Evolutionary conservation across 441 rosid species (phyloP), one percentile per base, ranked within the genome.

Genomic region (Syzygium malaccense): DNA sequence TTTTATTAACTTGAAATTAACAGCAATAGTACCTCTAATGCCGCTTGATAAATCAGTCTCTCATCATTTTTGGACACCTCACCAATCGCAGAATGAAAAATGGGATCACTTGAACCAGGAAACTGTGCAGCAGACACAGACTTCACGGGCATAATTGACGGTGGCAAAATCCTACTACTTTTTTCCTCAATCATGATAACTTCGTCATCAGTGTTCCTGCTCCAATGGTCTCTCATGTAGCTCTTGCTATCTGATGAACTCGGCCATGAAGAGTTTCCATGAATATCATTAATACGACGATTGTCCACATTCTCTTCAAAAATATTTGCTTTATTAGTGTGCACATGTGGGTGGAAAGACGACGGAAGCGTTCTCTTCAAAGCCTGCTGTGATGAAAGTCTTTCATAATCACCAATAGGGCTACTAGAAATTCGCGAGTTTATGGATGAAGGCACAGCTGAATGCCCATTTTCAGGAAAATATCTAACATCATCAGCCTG

Each of bases 21-120:
- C 51, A 90, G 85, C 64, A 78, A 71, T 57, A 49, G 86, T 94
- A 96, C 99, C 98, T 95, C 95, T 85, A 98, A 87, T 86, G 99
- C 99, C 30, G 98, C 99, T 92, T 95, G 98, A 92, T 95, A 98
- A 88, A 98, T 90, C 91, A 98, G 87, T 91, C 99, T 94, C 93
- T 98, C 99, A 87, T 95, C 98, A 89, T 68, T 89, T 86, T 90
- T 96, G 88, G 92, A 45, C 88, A 87, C 92, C 89, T 95, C 98
- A 85, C 92, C 93, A 45, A 88, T 66, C 54, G 92, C 92, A 88
- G 92, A 75, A 89, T 92, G 96, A 88, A 90, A 92, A 75, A 88
- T 30, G 87, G 91, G 88, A 86, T 94, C 97, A 88, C 92, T 92
- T 90, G 94, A 71, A 90, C 94, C 94, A 91, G 92, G 90, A 92